Base-by-base conservation (phyloP, 352 stramenopile species). In the Peronospora belbahrii region DNA sequence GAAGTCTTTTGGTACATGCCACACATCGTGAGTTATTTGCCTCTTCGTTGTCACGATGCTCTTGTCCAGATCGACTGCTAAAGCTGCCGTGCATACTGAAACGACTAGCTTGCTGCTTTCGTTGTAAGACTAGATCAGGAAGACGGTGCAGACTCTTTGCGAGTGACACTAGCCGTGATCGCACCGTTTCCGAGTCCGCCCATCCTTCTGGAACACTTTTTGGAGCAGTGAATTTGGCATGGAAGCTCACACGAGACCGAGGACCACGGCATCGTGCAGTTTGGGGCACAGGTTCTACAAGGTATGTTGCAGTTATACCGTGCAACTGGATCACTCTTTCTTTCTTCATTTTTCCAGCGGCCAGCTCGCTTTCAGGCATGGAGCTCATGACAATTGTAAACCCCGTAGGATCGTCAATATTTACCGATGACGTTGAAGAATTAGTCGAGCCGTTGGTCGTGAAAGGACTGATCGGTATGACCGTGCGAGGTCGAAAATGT, bases 191-290 rank as follows among this genome's bases (percentile, higher is more conserved):
- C 2, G 50, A 48, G 40, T 62, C 52, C 9, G 52, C 56, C 5
- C 60, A 59, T 5, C 48, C 55, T 5, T 64, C 41, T 4, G 38
- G 38, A 2, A 34, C 17, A 2, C 10, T 44, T 44, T 57, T 30
- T 0, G 43, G 14, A 5, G 61, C 38, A 18, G 44, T 62, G 40
- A 56, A 65, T 8, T 52, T 63, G 2, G 61, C 69, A 39, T 77
- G 63, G 42, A 80, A 80, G 13, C 61, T 65, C 15, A 80, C 56
- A 15, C 63, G 59, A 27, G 70, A 67, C 13, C 44, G 48, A 36
- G 59, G 54, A 4, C 36, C 53, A 0, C 34, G 34, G n/a, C 30
- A 54, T 2, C 40, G 48, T 0, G 57, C 44, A 0, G 59, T 67
- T 25, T 43, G 34, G 1, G 54, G 23, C 27, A 64, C 17, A 9